These are phyloP conservation scores for Lactarius hatsudake DNA, from an alignment of 768 basidiomycete species.

Conservation along the genomic window DNA sequence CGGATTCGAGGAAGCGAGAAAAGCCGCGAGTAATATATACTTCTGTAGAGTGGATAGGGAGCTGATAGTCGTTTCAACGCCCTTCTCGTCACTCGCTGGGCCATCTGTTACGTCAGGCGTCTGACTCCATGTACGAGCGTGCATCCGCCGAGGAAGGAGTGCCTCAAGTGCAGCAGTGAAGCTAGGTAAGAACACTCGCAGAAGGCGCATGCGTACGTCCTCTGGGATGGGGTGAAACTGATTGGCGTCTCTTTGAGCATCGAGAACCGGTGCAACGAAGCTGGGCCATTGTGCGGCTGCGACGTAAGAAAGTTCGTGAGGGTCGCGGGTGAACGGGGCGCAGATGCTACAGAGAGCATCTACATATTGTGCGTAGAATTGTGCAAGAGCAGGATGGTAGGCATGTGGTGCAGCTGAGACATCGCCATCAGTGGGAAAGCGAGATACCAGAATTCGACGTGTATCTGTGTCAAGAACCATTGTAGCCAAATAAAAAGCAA, in stretches of 20 bases:
- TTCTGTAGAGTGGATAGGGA: constrained; percentile 65
- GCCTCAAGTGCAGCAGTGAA: constrained; percentile 60
- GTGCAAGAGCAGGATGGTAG: constrained; percentile 54
- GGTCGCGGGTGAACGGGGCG: constrained; percentile 61
- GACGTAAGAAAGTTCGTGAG: constrained; percentile 69
- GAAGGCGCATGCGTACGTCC: constrained; percentile 64
- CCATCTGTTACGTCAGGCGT: constrained; percentile 42
- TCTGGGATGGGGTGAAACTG: constrained; percentile 18
- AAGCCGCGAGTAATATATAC: constrained; percentile 73
- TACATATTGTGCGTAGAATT: constrained; percentile 64
- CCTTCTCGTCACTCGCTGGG: neutral
- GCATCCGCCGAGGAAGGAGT: constrained; percentile 65
- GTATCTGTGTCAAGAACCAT: constrained; percentile 31
- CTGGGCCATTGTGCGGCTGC: constrained; percentile 80
- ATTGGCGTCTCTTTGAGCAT: constrained; percentile 35
- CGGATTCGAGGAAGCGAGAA: constrained; percentile 84
- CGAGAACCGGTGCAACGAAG: constrained; percentile 66
- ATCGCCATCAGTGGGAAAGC: constrained; percentile 33
- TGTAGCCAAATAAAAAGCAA: neutral
- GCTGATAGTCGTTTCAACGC: constrained; percentile 30
- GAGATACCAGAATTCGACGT: constrained; percentile 39
- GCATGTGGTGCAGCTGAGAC: constrained; percentile 30
- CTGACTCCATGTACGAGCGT: constrained; percentile 60
- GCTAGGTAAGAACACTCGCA: constrained; percentile 58
- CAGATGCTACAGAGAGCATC: constrained; percentile 58